phyloP scores from a whole-genome alignment of 441 rosid species.

The Arabidopsis lyrata region DNA sequence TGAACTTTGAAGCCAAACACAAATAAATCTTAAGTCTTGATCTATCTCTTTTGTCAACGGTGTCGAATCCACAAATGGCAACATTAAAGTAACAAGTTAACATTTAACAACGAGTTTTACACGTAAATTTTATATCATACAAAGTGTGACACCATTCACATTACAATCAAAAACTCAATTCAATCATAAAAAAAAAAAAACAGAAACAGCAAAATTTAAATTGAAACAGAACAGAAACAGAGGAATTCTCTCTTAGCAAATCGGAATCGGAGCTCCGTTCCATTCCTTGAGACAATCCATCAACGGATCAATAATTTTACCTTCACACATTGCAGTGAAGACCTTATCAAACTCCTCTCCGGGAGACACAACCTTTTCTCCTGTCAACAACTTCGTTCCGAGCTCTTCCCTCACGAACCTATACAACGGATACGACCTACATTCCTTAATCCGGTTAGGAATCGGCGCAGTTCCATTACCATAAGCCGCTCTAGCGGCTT shows the following conservation, averaged over 20 bases:
- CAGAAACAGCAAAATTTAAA: not conserved
- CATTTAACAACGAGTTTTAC: slow-evolving; percentile 18
- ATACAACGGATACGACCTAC: slow-evolving; percentile 73
- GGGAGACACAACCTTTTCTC: slow-evolving; percentile 64
- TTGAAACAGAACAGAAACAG: slow-evolving; percentile 19
- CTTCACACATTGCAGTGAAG: slow-evolving; percentile 55
- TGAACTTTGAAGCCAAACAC: not conserved
- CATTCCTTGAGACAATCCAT: slow-evolving; percentile 71
- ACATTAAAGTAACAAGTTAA: not conserved
- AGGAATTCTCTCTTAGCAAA: slow-evolving; percentile 47
- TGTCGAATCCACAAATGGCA: slow-evolving; percentile 20
- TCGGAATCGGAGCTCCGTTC: slow-evolving; percentile 75
- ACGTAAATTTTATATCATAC: slow-evolving; percentile 20
- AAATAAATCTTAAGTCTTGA: not conserved
- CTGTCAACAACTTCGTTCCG: slow-evolving; percentile 59
- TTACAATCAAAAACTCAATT: slow-evolving; percentile 27
- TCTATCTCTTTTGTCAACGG: slow-evolving; percentile 27
- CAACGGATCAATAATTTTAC: slow-evolving; percentile 75
- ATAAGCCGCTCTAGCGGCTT: slow-evolving; percentile 49
- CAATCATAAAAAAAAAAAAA: not conserved
- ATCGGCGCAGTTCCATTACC: slow-evolving; percentile 53
- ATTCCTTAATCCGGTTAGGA: slow-evolving; percentile 67
- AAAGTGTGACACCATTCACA: slow-evolving; percentile 25
- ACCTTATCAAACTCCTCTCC: slow-evolving; percentile 76
- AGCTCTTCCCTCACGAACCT: slow-evolving; percentile 71